Evolutionary conservation across 2,329 filamentous ascomycete species (phyloP).

Genomic region (Xylaria sp.): DNA sequence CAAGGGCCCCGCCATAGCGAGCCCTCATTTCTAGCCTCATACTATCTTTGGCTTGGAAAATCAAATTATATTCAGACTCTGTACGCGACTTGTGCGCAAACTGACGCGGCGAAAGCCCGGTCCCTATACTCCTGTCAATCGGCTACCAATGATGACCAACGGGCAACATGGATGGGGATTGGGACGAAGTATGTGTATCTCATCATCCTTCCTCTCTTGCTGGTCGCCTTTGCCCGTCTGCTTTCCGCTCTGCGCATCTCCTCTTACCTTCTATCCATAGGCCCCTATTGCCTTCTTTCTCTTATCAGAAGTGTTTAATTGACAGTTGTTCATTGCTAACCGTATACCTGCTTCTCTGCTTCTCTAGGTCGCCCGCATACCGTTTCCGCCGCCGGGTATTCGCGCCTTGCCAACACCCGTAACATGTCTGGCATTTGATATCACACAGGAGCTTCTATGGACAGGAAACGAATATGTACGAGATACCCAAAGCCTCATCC

Average conservation of each 20-base stretch:
- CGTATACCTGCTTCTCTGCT: neutral
- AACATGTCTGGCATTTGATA: conserved; percentile 87
- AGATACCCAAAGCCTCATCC: conserved; percentile 12
- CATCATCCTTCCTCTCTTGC: neutral
- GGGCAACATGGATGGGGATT: conserved; percentile 67
- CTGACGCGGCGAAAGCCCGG: conserved; percentile 6
- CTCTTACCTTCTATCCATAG: neutral
- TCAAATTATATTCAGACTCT: neutral
- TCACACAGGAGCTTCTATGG: conserved; percentile 89
- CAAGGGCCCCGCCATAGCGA: conserved; percentile 7
- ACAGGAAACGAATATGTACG: conserved; percentile 87
- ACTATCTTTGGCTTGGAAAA: neutral
- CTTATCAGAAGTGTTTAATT: neutral
- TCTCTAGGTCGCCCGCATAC: conserved; percentile 75
- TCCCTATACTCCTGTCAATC: neutral
- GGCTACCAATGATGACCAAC: conserved; percentile 35
- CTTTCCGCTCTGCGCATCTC: neutral
- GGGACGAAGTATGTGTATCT: conserved; percentile 64
- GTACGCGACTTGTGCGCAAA: neutral
- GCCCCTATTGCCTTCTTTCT: too few relatives aligned
- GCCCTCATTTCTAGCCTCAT: neutral
- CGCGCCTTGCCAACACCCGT: conserved; percentile 73
- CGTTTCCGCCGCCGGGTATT: conserved; percentile 76
- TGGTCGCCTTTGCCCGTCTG: neutral
- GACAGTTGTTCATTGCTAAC: neutral